A percentile compares a stretch with the other conserved stretches of the same genome.
Conservation (phyloP, 768 basidiomycete species). For the Mycena polygramma region DNA sequence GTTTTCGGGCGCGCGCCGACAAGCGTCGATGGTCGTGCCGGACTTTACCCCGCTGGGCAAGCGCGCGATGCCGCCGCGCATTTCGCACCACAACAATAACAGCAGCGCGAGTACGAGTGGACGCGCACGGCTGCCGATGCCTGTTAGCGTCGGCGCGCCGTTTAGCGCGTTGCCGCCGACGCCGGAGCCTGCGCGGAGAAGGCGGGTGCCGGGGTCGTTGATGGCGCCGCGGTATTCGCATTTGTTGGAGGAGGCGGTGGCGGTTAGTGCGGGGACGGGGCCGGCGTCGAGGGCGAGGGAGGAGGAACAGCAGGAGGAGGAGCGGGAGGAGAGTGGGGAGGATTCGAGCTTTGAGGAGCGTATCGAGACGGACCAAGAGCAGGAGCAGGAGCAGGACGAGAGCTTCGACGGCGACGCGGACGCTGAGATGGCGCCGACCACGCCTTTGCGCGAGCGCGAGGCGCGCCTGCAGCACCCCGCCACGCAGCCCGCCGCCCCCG, state of each 20-base stretch:
- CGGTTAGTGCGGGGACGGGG: conserved; percentile 40
- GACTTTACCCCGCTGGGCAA: conserved; percentile 65
- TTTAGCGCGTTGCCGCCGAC: conserved; percentile 49
- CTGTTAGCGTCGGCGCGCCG: conserved; percentile 30
- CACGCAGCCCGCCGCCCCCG: conserved; percentile 37
- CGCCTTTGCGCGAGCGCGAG: conserved; percentile 34
- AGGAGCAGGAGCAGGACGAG: conserved; percentile 42
- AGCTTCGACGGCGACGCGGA: conserved; percentile 29
- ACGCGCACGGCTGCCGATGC: conserved; percentile 32
- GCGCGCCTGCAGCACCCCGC: conserved; percentile 3
- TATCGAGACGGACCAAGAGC: background rate
- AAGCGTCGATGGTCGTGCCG: conserved; percentile 57
- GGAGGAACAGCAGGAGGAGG: conserved; percentile 5
- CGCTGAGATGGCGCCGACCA: conserved; percentile 35
- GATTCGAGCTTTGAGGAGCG: conserved; percentile 1
- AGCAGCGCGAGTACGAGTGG: conserved; percentile 12
- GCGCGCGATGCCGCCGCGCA: conserved; percentile 46
- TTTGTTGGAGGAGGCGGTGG: conserved; percentile 67
- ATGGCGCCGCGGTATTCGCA: conserved; percentile 71
- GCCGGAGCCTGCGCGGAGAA: conserved; percentile 16
- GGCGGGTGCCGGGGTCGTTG: conserved; percentile 55
- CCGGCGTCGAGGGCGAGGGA: background rate
- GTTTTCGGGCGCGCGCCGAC: conserved; percentile 24
- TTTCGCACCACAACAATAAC: too few relatives aligned
- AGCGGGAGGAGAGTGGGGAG: background rate